These are phyloP conservation scores for Fusarium sp. DNA, from an alignment of 2,329 filamentous ascomycete species.

Conservation along the genomic window DNA sequence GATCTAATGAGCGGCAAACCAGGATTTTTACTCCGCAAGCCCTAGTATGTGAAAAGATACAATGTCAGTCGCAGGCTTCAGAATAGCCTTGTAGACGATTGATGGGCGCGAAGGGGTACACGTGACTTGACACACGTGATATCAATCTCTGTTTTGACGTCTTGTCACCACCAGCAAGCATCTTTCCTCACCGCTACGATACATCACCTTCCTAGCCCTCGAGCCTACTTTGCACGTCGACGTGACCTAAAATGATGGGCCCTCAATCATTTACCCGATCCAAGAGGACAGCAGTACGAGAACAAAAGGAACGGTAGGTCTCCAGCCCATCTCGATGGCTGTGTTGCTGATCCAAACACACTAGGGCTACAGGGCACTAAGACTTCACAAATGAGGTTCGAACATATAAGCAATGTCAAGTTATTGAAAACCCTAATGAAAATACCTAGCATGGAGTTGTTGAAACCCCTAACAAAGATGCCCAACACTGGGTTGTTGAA, in stretches of 20 bases:
- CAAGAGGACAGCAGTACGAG: not conserved
- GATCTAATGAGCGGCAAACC: too few species aligned
- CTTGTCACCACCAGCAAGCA: not conserved
- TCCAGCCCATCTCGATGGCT: not conserved
- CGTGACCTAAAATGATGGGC: not conserved
- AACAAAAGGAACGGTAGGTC: not conserved
- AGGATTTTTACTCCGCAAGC: too few species aligned
- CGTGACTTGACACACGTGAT: not conserved
- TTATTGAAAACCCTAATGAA: not conserved
- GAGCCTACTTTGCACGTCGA: accelerated
- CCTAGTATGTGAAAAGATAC: too few species aligned
- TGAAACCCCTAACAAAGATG: not conserved
- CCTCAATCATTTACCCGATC: not conserved
- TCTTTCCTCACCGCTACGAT: not conserved
- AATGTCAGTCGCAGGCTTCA: too few species aligned
- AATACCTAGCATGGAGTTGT: not conserved
- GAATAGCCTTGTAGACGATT: not conserved
- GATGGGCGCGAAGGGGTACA: not conserved
- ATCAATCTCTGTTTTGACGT: not conserved
- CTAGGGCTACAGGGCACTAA: not conserved
- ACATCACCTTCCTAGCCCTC: not conserved
- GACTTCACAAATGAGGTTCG: not conserved
- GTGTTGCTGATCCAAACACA: not conserved
- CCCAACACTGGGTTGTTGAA: not conserved
- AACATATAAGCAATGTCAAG: not conserved